phyloP scores from a whole-genome alignment of 2,329 filamentous ascomycete species.

The Penicillium sp. region DNA sequence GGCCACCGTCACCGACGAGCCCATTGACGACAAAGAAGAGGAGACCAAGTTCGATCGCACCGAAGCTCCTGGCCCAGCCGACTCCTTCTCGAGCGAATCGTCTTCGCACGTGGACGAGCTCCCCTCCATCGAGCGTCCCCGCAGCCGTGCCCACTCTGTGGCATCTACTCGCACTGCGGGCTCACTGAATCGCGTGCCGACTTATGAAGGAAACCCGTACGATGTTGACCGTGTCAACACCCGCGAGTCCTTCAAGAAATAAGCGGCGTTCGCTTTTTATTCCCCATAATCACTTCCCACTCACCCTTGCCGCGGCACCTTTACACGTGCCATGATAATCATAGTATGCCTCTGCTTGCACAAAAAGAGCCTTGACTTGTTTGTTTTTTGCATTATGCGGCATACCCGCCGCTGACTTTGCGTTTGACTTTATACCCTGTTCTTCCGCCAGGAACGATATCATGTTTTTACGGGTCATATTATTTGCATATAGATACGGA shows the following conservation, averaged over 20 bases:
- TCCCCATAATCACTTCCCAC: not conserved
- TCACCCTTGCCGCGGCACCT: not conserved
- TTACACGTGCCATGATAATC: slow-evolving; percentile 15
- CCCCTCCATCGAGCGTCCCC: slow-evolving; percentile 26
- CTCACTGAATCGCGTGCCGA: slow-evolving; percentile 24
- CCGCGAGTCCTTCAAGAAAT: slow-evolving; percentile 39
- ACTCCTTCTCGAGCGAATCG: slow-evolving; percentile 30
- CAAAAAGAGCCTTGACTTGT: not conserved
- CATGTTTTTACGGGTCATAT: slow-evolving; percentile 18
- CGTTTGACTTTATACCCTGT: slow-evolving; percentile 20
- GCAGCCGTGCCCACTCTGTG: slow-evolving; percentile 31
- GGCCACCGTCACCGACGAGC: slow-evolving; percentile 8
- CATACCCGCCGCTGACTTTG: not conserved
- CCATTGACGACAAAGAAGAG: slow-evolving; percentile 25
- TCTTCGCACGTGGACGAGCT: slow-evolving; percentile 27
- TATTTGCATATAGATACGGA: slow-evolving; percentile 20
- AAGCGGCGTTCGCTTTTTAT: slow-evolving; percentile 3
- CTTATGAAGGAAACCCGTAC: slow-evolving; percentile 51
- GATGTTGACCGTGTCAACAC: slow-evolving; percentile 51
- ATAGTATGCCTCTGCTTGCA: slow-evolving; percentile 8
- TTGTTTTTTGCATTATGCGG: slow-evolving; percentile 9
- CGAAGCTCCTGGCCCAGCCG: slow-evolving; percentile 34
- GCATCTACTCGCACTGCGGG: slow-evolving; percentile 31
- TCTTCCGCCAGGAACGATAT: slow-evolving; percentile 5
- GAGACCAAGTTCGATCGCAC: slow-evolving; percentile 37